phyloP scores from a whole-genome alignment of 345 rosid genomes.

The Bruguiera parviflora region DNA sequence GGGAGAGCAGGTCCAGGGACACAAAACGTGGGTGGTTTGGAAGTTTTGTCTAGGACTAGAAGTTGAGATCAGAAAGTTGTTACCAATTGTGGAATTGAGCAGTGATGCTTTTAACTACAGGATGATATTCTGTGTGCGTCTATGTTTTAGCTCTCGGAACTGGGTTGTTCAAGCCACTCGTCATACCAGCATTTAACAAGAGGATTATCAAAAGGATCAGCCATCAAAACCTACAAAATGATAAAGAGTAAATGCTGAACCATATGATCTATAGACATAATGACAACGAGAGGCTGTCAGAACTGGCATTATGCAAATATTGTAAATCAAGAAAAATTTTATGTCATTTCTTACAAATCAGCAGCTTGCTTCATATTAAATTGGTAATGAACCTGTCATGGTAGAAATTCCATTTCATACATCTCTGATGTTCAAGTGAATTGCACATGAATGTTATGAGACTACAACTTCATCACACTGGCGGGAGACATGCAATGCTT shows the following conservation, averaged over 20 bases:
- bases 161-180: conserved; percentile 87
- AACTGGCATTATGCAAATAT: background rate
- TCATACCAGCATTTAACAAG: conserved; percentile 56
- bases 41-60: background rate
- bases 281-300: background rate
- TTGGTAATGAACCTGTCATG: too few species aligned
- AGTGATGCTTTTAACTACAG: conserved; percentile 66
- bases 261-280: background rate
- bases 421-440: background rate
- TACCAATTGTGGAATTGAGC: conserved; percentile 82
- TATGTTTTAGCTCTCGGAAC: conserved; percentile 69
- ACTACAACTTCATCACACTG: background rate
- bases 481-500: background rate
- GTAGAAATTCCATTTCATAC: background rate
- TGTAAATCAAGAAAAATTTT: too few species aligned
- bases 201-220: conserved; percentile 74
- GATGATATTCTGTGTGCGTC: conserved; percentile 85
- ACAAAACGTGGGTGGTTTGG: background rate
- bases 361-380: too few species aligned
- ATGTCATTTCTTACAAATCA: too few species aligned
- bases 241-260: background rate
- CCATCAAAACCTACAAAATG: conserved; percentile 42
- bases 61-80: background rate
- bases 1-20: conserved; percentile 4
- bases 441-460: too few species aligned